phyloP scores from a whole-genome alignment of 495 filamentous ascomycete genomes.

The Neurospora sp. region DNA sequence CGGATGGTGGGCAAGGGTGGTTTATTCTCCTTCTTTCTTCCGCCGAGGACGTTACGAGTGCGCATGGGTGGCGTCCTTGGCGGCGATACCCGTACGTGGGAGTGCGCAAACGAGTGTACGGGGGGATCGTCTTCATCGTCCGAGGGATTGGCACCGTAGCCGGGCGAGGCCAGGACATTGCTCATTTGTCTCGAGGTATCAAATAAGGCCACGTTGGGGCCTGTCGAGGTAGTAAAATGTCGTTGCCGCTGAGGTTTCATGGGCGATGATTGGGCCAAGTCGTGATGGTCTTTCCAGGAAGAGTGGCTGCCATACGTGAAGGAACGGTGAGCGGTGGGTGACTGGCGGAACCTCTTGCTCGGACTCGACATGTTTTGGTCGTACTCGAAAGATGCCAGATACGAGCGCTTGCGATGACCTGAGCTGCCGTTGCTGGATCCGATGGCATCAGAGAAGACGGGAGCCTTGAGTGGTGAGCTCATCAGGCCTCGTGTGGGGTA shows the following conservation, averaged over 20 bases:
- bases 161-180: constrained; percentile 54
- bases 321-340: constrained; percentile 50
- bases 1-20: neutral
- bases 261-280: constrained; percentile 75
- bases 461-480: constrained; percentile 56
- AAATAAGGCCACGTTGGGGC: constrained; percentile 62
- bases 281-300: constrained; percentile 65
- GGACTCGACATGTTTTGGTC: constrained; percentile 37
- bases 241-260: constrained; percentile 54
- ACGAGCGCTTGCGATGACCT: constrained; percentile 48
- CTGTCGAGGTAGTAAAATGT: constrained; percentile 50
- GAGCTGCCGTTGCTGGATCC: constrained; percentile 45
- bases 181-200: constrained; percentile 46
- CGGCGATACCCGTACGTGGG: constrained; percentile 56
- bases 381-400: constrained; percentile 35
- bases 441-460: constrained; percentile 61
- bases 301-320: constrained; percentile 40
- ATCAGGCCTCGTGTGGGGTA: constrained; percentile 42
- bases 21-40: constrained; percentile 16
- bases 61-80: constrained; percentile 73
- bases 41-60: constrained; percentile 34
- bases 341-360: constrained; percentile 60
- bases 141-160: constrained; percentile 47
- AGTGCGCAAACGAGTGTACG: constrained; percentile 57
- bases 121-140: constrained; percentile 78